Percentiles rank a stretch among this genome's conserved stretches.
Evolutionary conservation across 331 rosid genomes (phyloP).

Genomic region (Ulmus americana): DNA sequence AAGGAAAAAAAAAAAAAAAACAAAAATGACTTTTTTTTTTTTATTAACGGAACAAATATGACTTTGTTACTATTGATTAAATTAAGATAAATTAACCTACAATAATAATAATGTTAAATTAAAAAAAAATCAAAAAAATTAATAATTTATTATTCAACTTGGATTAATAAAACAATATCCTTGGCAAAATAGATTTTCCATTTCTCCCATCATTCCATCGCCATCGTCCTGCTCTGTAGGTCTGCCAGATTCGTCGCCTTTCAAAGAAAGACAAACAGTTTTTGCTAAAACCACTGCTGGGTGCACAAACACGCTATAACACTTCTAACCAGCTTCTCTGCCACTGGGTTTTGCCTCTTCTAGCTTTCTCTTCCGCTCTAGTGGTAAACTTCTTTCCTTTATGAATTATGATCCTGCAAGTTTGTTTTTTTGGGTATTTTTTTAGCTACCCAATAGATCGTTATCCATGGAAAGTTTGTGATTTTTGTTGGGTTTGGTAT

Average conservation of each 20-base stretch:
- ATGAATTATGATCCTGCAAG: background rate
- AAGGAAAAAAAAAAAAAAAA: too few species aligned
- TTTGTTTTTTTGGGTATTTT: background rate
- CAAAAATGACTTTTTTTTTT: too few species aligned
- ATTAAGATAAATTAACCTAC: too few species aligned
- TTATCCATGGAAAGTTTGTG: background rate
- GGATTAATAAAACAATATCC: background rate
- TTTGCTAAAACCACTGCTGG: background rate
- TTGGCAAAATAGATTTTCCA: background rate
- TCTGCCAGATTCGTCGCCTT: conserved; percentile 22
- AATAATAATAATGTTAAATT: too few species aligned
- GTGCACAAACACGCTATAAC: background rate
- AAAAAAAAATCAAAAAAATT: too few species aligned
- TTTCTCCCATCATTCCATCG: background rate
- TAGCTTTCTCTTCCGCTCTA: background rate
- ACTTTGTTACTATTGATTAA: too few species aligned
- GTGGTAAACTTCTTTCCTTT: background rate
- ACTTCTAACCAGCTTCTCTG: background rate
- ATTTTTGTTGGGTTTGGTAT: background rate
- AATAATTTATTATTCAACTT: background rate
- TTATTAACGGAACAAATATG: too few species aligned
- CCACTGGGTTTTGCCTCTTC: background rate
- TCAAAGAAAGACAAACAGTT: background rate
- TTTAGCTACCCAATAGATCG: background rate
- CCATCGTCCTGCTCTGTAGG: background rate